phyloP scores from a whole-genome alignment of 192 early-diverging fungal genomes.

The Coemansia sp. region DNA sequence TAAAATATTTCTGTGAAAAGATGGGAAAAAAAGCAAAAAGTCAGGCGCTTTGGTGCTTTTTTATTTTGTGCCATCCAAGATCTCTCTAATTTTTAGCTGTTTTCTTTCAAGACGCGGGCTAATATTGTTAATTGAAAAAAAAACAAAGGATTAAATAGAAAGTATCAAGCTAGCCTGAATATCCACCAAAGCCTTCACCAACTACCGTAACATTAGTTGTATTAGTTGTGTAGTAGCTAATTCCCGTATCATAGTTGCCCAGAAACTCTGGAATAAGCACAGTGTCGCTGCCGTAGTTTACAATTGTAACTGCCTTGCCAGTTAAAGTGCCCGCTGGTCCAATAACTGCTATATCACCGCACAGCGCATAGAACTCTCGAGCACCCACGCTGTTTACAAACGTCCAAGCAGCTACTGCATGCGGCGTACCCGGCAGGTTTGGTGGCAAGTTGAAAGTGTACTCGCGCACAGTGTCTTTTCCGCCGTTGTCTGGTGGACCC shows the following conservation, averaged over 20 bases:
- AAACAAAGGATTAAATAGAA: no score
- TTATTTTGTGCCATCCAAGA: no score
- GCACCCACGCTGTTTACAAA: slow-evolving; percentile 66
- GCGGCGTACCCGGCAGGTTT: slow-evolving; percentile 51
- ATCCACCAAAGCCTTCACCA: background rate
- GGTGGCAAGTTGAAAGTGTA: slow-evolving; percentile 59
- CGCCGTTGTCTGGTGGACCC: slow-evolving; percentile 6
- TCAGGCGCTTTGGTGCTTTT: background rate
- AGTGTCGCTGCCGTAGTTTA: slow-evolving; percentile 33
- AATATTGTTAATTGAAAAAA: no score
- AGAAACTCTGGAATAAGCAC: slow-evolving; percentile 55
- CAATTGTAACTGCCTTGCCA: slow-evolving; percentile 30
- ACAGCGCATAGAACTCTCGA: slow-evolving; percentile 50
- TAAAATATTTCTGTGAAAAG: background rate
- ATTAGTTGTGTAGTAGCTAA: slow-evolving; percentile 25
- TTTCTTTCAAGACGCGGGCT: no score
- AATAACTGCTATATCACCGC: slow-evolving; percentile 38
- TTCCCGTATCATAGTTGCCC: slow-evolving; percentile 35
- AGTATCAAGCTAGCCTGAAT: no score
- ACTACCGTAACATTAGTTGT: background rate
- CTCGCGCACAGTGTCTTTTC: slow-evolving; percentile 7
- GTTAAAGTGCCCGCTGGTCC: slow-evolving; percentile 28
- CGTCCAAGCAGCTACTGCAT: slow-evolving; percentile 60
- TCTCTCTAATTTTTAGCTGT: no score
- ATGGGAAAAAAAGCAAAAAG: background rate